Evolutionary conservation across 2,329 filamentous ascomycete species (phyloP).

Genomic region (Colletotrichum lini): DNA sequence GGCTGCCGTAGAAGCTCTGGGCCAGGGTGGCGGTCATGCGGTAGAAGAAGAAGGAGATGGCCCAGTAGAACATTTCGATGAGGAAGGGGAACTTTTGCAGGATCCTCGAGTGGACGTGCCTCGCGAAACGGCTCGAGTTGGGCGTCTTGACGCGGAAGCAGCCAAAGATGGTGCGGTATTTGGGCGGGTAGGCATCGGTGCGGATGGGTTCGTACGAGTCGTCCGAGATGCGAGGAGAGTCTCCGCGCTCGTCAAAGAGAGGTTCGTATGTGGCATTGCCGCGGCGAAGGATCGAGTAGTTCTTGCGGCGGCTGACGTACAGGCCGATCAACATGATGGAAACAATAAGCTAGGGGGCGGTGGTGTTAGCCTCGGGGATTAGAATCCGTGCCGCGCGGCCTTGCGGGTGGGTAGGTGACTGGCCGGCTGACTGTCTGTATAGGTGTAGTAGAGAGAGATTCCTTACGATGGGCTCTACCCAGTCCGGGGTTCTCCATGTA

Average conservation of each 20-base stretch:
- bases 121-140: conserved; percentile 73
- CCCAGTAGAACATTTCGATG: conserved; percentile 83
- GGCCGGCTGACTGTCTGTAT: too few relatives aligned
- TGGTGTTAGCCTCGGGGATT: conserved; percentile 15
- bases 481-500: conserved; percentile 51
- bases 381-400: too few relatives aligned
- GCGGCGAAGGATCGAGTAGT: conserved; percentile 52
- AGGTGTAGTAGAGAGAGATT: neutral
- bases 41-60: conserved; percentile 76
- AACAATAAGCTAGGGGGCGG: conserved; percentile 52
- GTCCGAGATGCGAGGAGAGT: conserved; percentile 46
- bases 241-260: conserved; percentile 44
- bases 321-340: conserved; percentile 55
- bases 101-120: conserved; percentile 72
- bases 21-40: conserved; percentile 69
- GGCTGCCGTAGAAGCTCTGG: conserved; percentile 62
- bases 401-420: too few relatives aligned
- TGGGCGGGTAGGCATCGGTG: conserved; percentile 56
- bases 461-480: conserved; percentile 53
- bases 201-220: conserved; percentile 43
- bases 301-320: conserved; percentile 54
- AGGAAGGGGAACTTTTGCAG: conserved; percentile 78
- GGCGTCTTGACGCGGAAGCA: conserved; percentile 63
- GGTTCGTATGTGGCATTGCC: conserved; percentile 44
- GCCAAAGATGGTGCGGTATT: conserved; percentile 67